A percentile compares a stretch with the other conserved stretches of the same genome.
Conservation (phyloP, 2,329 filamentous ascomycete species). For the Fusarium sp. region DNA sequence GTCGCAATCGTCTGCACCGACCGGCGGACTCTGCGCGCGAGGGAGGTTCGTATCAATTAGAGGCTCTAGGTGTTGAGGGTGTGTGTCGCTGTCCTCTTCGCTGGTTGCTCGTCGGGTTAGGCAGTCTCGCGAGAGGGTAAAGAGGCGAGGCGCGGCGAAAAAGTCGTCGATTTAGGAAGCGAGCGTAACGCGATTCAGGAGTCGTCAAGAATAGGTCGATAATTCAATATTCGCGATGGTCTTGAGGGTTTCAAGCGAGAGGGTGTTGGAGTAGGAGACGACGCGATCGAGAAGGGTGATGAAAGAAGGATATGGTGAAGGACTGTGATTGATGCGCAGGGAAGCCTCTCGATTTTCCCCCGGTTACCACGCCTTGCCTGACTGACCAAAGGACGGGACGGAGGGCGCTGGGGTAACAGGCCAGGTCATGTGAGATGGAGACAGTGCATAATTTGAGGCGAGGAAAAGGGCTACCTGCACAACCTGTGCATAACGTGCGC, state of each 20-base stretch:
- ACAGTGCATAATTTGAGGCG: constrained; percentile 37
- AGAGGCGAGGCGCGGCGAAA: constrained; percentile 11
- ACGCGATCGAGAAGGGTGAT: constrained; percentile 30
- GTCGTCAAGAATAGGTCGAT: constrained; percentile 2
- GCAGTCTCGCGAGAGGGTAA: background rate
- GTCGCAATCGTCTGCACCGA: constrained; percentile 34
- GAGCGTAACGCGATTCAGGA: constrained; percentile 18
- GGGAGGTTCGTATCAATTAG: constrained; percentile 8
- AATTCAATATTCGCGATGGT: constrained; percentile 3
- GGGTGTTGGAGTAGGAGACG: constrained; percentile 5
- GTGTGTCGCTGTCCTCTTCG: background rate
- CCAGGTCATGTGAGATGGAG: constrained; percentile 47
- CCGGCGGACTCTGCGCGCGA: constrained; percentile 25
- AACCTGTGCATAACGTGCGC: background rate
- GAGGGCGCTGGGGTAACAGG: constrained; percentile 30
- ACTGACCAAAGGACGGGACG: constrained; percentile 1
- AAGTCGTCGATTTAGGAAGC: constrained; percentile 5
- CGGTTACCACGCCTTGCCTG: constrained; percentile 8
- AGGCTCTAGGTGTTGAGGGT: background rate
- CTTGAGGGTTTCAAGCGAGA: background rate
- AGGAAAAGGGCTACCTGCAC: background rate
- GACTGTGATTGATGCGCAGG: constrained; percentile 32
- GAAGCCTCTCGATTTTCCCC: constrained; percentile 33
- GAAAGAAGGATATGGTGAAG: constrained; percentile 25
- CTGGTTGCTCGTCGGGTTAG: background rate